phyloP scores from a whole-genome alignment of 192 early-diverging fungal species.

The Coemansia guatemalensis region DNA sequence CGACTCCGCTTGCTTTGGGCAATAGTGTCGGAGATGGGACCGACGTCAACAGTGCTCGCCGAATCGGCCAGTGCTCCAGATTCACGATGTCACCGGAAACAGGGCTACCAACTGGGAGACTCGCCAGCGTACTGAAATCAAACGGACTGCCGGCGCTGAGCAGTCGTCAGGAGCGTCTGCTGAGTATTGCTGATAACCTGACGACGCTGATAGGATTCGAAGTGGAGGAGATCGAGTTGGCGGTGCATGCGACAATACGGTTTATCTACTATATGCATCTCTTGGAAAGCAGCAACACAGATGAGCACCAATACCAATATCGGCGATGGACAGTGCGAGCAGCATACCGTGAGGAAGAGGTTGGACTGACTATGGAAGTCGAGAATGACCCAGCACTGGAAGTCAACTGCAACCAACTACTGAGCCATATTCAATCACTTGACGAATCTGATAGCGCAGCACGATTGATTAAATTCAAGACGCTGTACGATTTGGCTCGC shows the following conservation, averaged over 20 bases:
- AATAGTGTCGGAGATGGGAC: neutral
- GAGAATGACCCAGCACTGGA: conserved; percentile 14
- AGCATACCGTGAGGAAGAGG: conserved; percentile 42
- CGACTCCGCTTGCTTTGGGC: conserved; percentile 16
- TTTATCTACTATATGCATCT: conserved; percentile 37
- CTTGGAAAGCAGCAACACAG: conserved; percentile 5
- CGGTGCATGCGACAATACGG: conserved; percentile 33
- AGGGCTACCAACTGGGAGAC: conserved; percentile 17
- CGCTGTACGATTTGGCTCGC: conserved; percentile 35
- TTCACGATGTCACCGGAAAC: conserved; percentile 14
- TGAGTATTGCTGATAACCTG: conserved; percentile 16
- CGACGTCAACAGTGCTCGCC: neutral
- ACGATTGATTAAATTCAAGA: conserved; percentile 1
- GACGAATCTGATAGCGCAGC: neutral
- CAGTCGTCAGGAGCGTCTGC: conserved; percentile 23
- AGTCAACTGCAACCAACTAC: conserved; percentile 6
- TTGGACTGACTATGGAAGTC: conserved; percentile 20
- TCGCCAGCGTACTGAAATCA: conserved; percentile 11
- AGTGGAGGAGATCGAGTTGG: conserved; percentile 31
- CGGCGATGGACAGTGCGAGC: conserved; percentile 37
- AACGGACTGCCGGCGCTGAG: conserved; percentile 20
- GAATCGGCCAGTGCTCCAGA: conserved; percentile 33
- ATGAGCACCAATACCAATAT: conserved; percentile 14
- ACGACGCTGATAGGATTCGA: conserved; percentile 16
- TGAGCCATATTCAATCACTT: conserved; percentile 1